Conservation (phyloP, 495 filamentous ascomycete genomes). For the Schizothecium vesticola region DNA sequence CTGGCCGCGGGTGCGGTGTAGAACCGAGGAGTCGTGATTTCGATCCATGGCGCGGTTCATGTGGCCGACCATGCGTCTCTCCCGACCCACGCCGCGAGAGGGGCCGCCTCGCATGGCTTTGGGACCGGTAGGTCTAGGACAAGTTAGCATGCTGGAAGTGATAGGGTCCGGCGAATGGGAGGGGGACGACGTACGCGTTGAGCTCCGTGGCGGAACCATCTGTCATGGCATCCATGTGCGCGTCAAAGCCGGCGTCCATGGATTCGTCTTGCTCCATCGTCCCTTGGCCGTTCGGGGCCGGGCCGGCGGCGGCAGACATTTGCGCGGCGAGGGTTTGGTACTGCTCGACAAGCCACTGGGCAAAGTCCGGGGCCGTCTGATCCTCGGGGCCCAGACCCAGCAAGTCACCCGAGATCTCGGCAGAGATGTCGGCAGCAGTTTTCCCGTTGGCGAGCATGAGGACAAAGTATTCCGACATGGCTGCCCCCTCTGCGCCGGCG, state of each 20-base stretch:
- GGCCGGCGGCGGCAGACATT: conserved; percentile 42
- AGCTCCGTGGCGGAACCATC: conserved; percentile 40
- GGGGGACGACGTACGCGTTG: conserved; percentile 58
- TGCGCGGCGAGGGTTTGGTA: conserved; percentile 62
- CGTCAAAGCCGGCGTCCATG: conserved; percentile 44
- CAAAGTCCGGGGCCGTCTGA: conserved; percentile 74
- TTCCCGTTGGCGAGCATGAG: conserved; percentile 95
- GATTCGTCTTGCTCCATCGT: conserved; percentile 21
- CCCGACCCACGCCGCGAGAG: conserved; percentile 42
- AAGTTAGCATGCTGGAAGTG: conserved; percentile 23
- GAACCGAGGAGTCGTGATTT: conserved; percentile 53
- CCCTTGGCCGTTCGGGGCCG: conserved; percentile 15
- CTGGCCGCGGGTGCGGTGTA: conserved; percentile 76
- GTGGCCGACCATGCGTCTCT: conserved; percentile 80
- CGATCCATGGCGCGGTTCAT: conserved; percentile 84
- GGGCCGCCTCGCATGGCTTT: conserved; percentile 84
- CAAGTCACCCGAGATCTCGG: conserved; percentile 83
- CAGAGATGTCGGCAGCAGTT: conserved; percentile 79
- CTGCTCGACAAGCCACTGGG: conserved; percentile 86
- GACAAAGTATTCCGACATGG: conserved; percentile 91
- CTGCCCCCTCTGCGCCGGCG: conserved; percentile 71
- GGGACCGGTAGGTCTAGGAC: conserved; percentile 78
- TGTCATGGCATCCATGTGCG: conserved; percentile 58
- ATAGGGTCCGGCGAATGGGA: neutral
- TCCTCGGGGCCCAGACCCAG: conserved; percentile 79